Conservation (phyloP, 2,329 filamentous ascomycete species). For the Aspergillus sp. region DNA sequence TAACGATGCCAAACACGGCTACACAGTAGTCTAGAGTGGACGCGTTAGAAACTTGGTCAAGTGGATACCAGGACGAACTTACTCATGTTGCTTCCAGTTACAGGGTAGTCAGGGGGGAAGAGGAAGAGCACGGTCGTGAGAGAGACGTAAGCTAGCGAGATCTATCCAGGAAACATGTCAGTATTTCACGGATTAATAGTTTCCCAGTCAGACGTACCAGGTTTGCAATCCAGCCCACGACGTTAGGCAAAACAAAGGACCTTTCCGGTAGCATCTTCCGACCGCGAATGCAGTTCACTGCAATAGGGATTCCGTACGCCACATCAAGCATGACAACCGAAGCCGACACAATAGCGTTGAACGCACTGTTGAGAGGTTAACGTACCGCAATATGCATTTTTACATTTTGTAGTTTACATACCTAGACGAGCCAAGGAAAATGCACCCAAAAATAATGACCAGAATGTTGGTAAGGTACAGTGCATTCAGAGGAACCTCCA, state of each 20-base stretch:
- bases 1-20: constrained; percentile 59
- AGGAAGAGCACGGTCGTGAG: constrained; percentile 75
- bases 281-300: constrained; percentile 68
- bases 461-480: constrained; percentile 61
- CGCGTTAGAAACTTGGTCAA: constrained; percentile 4
- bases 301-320: constrained; percentile 72
- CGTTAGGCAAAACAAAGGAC: constrained; percentile 57
- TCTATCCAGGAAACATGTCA: constrained; percentile 44
- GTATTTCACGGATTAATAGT: neutral
- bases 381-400: too few relatives aligned
- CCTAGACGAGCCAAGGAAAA: constrained; percentile 65
- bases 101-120: constrained; percentile 68
- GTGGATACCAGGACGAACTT: constrained; percentile 27
- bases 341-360: constrained; percentile 70
- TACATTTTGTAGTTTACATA: constrained; percentile 11
- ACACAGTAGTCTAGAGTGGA: constrained; percentile 42
- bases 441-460: constrained; percentile 68
- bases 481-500: constrained; percentile 68
- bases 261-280: constrained; percentile 65
- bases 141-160: constrained; percentile 61
- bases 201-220: constrained; percentile 38
- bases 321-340: constrained; percentile 72
- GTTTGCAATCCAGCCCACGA: constrained; percentile 63
- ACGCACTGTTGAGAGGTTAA: constrained; percentile 52
- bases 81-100: constrained; percentile 70